Evolutionary conservation across 768 basidiomycete genomes (phyloP).

Genomic region (Pisolithus albus): DNA sequence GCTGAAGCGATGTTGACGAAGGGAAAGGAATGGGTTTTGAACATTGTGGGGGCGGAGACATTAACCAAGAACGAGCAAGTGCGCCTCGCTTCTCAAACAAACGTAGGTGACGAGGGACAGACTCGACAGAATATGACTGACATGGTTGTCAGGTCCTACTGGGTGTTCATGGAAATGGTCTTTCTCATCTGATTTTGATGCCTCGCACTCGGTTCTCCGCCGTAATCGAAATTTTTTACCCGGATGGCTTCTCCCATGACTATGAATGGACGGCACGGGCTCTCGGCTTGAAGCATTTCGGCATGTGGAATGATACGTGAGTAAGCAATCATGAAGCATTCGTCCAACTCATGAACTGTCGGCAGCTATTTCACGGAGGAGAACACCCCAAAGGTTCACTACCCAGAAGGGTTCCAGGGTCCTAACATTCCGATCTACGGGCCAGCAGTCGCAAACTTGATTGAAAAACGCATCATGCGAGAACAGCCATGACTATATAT

Average conservation of each 20-base stretch:
- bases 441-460: slow-evolving; percentile 54
- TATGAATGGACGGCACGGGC: slow-evolving; percentile 79
- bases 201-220: slow-evolving; percentile 65
- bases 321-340: slow-evolving; percentile 14
- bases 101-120: slow-evolving; percentile 36
- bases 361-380: slow-evolving; percentile 22
- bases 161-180: slow-evolving; percentile 74
- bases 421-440: slow-evolving; percentile 70
- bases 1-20: slow-evolving; percentile 8
- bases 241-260: slow-evolving; percentile 75
- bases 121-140: not conserved
- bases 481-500: slow-evolving; percentile 4
- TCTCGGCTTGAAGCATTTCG: slow-evolving; percentile 68
- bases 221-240: slow-evolving; percentile 82
- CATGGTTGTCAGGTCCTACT: slow-evolving; percentile 47
- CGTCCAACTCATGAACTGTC: not conserved
- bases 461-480: slow-evolving; percentile 58
- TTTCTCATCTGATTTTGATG: slow-evolving; percentile 85
- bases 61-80: slow-evolving; percentile 75
- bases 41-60: slow-evolving; percentile 54
- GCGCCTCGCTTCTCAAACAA: slow-evolving; percentile 54
- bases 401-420: slow-evolving; percentile 83
- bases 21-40: slow-evolving; percentile 48
- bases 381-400: slow-evolving; percentile 45
- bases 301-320: slow-evolving; percentile 76